A percentile compares a stretch with the other conserved stretches of the same genome.
phyloP scores from a whole-genome alignment of 495 filamentous ascomycete species.

The Penicillium pancosmium region DNA sequence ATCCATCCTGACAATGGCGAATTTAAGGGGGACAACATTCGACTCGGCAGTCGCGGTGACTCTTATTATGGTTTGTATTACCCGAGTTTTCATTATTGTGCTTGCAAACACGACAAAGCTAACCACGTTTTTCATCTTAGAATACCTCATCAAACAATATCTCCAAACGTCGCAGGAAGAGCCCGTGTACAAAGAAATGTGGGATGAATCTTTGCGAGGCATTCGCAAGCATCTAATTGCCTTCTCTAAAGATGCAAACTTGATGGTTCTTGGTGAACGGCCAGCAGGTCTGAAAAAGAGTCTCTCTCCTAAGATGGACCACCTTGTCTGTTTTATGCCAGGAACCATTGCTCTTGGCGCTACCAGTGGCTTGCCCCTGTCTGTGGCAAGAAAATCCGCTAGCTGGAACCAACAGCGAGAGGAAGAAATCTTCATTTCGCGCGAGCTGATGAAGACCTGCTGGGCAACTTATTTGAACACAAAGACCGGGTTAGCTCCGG shows the following conservation, averaged over 20 bases:
- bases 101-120: background rate
- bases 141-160: constrained; percentile 97
- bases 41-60: constrained; percentile 90
- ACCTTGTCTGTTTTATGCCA: constrained; percentile 96
- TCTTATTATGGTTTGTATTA: constrained; percentile 77
- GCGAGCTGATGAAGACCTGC: constrained; percentile 93
- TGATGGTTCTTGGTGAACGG: constrained; percentile 86
- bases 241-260: constrained; percentile 75
- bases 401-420: constrained; percentile 79
- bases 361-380: constrained; percentile 74
- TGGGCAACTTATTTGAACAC: constrained; percentile 94
- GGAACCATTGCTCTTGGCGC: constrained; percentile 90
- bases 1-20: constrained; percentile 76
- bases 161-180: constrained; percentile 88
- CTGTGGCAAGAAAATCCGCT: constrained; percentile 69
- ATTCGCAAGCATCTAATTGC: constrained; percentile 90
- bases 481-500: constrained; percentile 83
- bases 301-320: constrained; percentile 92
- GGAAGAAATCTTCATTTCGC: constrained; percentile 81
- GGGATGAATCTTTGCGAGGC: constrained; percentile 81
- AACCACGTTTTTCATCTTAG: constrained; percentile 34
- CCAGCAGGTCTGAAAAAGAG: constrained; percentile 67
- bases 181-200: constrained; percentile 86
- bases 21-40: constrained; percentile 83
- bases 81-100: background rate